Evolutionary conservation across 169 alveolate species (phyloP).

Genomic region (Cyclospora cayetanensis): DNA sequence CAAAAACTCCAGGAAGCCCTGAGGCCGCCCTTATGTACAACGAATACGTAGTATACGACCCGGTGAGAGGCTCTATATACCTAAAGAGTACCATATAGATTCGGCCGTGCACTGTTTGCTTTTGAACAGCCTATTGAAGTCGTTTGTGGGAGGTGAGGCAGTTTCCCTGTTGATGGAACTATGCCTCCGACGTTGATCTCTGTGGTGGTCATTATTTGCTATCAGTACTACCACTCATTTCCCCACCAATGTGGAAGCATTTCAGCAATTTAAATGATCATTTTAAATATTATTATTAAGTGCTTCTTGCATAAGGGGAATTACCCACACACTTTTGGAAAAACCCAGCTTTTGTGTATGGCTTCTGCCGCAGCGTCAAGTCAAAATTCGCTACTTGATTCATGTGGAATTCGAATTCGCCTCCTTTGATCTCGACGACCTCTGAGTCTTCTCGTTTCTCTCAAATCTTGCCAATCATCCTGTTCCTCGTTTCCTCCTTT

Average conservation of each 20-base stretch:
- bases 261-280: neutral
- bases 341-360: neutral
- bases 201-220: neutral
- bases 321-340: neutral
- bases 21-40: slow-evolving; percentile 80
- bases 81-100: too few species aligned
- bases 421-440: slow-evolving; percentile 50
- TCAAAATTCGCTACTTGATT: slow-evolving; percentile 59
- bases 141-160: too few species aligned
- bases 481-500: too few species aligned
- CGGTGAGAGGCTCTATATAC: slow-evolving; percentile 56
- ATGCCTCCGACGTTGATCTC: neutral
- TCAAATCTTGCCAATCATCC: too few species aligned
- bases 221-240: neutral
- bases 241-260: neutral
- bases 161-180: too few species aligned
- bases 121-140: too few species aligned
- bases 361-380: slow-evolving; percentile 41
- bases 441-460: neutral
- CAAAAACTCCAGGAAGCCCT: slow-evolving; percentile 44
- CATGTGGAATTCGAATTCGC: slow-evolving; percentile 71
- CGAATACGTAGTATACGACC: slow-evolving; percentile 86
- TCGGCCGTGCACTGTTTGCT: too few species aligned
- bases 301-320: neutral
- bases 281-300: too few species aligned